Evolutionary conservation across 305 asterid genomes (phyloP).

Genomic region (Rubia balearica): DNA sequence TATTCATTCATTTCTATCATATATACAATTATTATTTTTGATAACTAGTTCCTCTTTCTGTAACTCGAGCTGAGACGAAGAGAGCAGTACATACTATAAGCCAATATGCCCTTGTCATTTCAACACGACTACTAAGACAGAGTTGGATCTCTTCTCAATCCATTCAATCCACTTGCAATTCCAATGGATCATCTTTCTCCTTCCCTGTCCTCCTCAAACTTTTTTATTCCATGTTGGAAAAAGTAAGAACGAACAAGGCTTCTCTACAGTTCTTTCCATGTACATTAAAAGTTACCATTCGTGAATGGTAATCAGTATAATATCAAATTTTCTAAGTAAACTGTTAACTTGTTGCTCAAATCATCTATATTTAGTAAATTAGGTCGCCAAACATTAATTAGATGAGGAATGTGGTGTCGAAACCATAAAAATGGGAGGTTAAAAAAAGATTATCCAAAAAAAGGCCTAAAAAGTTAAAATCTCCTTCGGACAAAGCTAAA

Average conservation of each 20-base stretch:
- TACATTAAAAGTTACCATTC: too few species aligned
- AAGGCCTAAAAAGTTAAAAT: constrained; percentile 16
- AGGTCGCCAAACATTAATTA: background rate
- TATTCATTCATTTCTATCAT: too few species aligned
- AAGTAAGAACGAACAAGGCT: background rate
- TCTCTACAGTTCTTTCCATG: background rate
- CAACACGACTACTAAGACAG: constrained; percentile 26
- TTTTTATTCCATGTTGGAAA: constrained; percentile 2
- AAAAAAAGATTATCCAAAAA: constrained; percentile 34
- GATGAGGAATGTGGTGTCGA: constrained; percentile 8
- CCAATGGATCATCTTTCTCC: constrained; percentile 29
- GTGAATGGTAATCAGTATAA: too few species aligned
- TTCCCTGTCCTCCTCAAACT: background rate
- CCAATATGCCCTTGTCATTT: constrained; percentile 18
- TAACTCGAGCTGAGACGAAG: too few species aligned
- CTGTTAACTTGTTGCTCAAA: background rate
- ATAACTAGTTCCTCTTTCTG: too few species aligned
- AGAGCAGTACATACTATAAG: background rate
- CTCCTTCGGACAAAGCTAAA: background rate
- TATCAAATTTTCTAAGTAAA: too few species aligned
- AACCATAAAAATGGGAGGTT: constrained; percentile 24
- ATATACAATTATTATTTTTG: too few species aligned
- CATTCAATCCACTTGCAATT: constrained; percentile 42
- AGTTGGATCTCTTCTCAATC: constrained; percentile 42
- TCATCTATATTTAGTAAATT: background rate